Evolutionary conservation across 768 basidiomycete genomes (phyloP).

Genomic region (Pleurotus tuoliensis): DNA sequence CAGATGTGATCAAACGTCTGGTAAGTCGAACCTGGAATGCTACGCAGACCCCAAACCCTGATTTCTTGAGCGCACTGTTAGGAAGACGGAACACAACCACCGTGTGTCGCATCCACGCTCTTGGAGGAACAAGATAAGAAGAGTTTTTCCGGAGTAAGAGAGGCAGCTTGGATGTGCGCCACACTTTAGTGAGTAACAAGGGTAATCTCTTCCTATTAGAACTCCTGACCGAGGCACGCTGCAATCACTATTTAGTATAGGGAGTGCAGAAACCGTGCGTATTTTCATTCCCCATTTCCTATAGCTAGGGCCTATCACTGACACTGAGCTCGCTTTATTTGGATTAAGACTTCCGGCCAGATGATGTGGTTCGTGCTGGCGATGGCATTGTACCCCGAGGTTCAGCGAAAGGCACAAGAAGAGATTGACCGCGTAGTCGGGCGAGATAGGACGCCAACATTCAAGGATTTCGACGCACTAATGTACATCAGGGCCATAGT

Average conservation of each 20-base stretch:
- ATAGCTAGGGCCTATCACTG: not conserved
- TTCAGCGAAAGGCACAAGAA: constrained; percentile 4
- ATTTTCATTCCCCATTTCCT: no score
- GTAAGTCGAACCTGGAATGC: not conserved
- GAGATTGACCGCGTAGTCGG: constrained; percentile 10
- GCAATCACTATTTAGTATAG: no score
- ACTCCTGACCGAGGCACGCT: no score
- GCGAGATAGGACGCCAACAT: constrained; percentile 3
- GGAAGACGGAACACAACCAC: constrained; percentile 6
- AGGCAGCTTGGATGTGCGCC: constrained; percentile 13
- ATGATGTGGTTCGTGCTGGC: constrained; percentile 2
- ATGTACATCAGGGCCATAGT: constrained; percentile 7
- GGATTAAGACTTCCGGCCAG: not conserved
- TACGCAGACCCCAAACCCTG: constrained; percentile 1
- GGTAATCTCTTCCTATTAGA: no score
- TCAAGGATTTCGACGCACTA: constrained; percentile 1
- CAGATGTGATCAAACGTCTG: constrained; percentile 9
- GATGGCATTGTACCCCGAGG: constrained; percentile 5
- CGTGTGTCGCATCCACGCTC: constrained; percentile 8
- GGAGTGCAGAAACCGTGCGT: no score
- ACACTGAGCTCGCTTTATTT: not conserved
- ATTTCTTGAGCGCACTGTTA: not conserved
- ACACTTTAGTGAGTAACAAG: constrained; percentile 7
- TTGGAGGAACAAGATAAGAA: constrained; percentile 6
- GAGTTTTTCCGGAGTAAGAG: constrained; percentile 1